A percentile compares a stretch with the other conserved stretches of the same genome.
phyloP scores from a whole-genome alignment of 805 yeast species.

The Saccharomyces mikatae region DNA sequence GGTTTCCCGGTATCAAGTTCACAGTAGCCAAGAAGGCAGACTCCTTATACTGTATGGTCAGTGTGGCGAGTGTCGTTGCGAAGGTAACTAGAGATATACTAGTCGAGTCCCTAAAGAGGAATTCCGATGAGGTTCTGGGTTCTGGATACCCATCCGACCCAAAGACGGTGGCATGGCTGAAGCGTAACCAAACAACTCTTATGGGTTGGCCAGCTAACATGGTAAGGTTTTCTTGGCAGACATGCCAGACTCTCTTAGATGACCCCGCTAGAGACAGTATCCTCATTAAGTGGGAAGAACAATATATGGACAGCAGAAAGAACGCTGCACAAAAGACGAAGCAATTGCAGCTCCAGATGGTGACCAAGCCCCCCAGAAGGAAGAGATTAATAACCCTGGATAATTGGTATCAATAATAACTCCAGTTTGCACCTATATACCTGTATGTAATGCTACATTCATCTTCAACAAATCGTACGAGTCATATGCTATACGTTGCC shows the following conservation, averaged over 20 bases:
- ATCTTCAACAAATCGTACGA: background rate
- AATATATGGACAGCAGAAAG: conserved; percentile 27
- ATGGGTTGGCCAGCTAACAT: conserved; percentile 81
- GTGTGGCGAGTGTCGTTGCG: conserved; percentile 92
- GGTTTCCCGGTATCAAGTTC: conserved; percentile 63
- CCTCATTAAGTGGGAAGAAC: conserved; percentile 53
- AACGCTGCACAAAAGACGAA: conserved; percentile 15
- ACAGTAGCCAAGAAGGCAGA: conserved; percentile 95
- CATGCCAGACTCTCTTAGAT: conserved; percentile 65
- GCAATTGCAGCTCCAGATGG: background rate
- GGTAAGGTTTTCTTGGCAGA: conserved; percentile 88
- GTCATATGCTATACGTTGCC: background rate
- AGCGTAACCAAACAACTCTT: conserved; percentile 50
- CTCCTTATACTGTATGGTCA: conserved; percentile 81
- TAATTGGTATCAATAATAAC: conserved; percentile 7
- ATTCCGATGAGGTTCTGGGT: conserved; percentile 45
- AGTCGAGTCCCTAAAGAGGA: conserved; percentile 19
- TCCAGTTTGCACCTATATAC: background rate
- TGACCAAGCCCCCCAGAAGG: background rate
- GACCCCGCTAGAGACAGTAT: conserved; percentile 36
- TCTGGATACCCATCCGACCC: conserved; percentile 96
- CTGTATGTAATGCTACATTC: background rate
- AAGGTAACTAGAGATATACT: conserved; percentile 84
- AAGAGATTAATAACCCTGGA: conserved; percentile 4
- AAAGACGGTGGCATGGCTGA: conserved; percentile 71